Percentiles rank a stretch among this genome's conserved stretches.
These are phyloP conservation scores for Phytophthora colocasiae DNA, from an alignment of 352 stramenopile genomes.

Conservation along the genomic window DNA sequence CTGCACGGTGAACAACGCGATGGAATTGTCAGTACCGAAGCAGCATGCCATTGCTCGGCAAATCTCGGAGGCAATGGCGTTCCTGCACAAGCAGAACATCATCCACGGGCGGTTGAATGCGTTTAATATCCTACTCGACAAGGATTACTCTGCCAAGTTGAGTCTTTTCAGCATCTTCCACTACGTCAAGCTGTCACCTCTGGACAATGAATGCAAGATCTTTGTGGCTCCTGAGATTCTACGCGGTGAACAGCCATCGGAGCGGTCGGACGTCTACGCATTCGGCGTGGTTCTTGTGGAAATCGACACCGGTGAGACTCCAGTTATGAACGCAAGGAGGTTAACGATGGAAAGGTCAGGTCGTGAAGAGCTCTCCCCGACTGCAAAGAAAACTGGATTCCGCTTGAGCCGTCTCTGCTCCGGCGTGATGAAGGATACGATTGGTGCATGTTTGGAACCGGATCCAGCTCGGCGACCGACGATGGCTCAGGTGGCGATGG, in stretches of 20 bases:
- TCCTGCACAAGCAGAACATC: slow-evolving; percentile 74
- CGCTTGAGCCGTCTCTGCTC: slow-evolving; percentile 63
- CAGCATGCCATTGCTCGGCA: slow-evolving; percentile 75
- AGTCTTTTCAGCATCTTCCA: slow-evolving; percentile 84
- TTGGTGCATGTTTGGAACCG: slow-evolving; percentile 64
- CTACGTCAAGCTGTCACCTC: slow-evolving; percentile 73
- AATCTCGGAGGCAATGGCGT: slow-evolving; percentile 71
- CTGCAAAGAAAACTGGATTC: slow-evolving; percentile 58
- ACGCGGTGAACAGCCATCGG: slow-evolving; percentile 70
- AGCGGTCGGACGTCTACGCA: slow-evolving; percentile 77
- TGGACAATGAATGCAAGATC: slow-evolving; percentile 70
- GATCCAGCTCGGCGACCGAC: slow-evolving; percentile 59
- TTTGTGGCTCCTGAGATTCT: slow-evolving; percentile 80
- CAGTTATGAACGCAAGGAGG: slow-evolving; percentile 63
- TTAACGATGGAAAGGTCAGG: slow-evolving; percentile 43
- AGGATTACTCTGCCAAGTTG: slow-evolving; percentile 69
- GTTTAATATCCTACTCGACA: slow-evolving; percentile 83
- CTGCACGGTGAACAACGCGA: slow-evolving; percentile 45
- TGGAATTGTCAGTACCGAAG: slow-evolving; percentile 61
- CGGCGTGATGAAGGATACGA: slow-evolving; percentile 69
- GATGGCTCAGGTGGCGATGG: slow-evolving; percentile 67
- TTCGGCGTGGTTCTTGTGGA: slow-evolving; percentile 85
- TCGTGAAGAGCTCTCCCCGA: slow-evolving; percentile 44
- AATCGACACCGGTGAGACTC: slow-evolving; percentile 74
- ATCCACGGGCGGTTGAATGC: slow-evolving; percentile 80